Percentiles rank a stretch among this genome's conserved stretches.
phyloP scores from a whole-genome alignment of 2,329 filamentous ascomycete species.

The Fonsecaea multimorphosa region DNA sequence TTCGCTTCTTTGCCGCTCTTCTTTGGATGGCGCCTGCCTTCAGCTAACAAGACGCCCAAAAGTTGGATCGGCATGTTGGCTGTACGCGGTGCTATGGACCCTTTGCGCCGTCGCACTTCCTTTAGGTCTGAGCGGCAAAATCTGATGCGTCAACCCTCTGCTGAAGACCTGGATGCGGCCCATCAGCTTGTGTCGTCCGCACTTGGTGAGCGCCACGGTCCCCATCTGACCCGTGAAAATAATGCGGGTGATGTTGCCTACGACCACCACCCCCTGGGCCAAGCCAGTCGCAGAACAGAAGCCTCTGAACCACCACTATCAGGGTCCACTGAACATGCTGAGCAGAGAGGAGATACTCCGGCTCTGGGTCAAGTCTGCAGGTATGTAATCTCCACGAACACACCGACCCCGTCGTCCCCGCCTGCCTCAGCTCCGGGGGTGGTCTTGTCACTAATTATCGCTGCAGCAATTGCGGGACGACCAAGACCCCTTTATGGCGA shows the following conservation, averaged over 20 bases:
- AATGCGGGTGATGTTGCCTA: constrained; percentile 22
- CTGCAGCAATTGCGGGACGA: constrained; percentile 89
- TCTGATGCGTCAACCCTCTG: constrained; percentile 52
- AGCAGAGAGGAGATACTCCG: constrained; percentile 31
- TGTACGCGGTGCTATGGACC: constrained; percentile 38
- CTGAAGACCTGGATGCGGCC: constrained; percentile 55
- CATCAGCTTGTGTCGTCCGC: constrained; percentile 56
- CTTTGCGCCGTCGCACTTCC: constrained; percentile 34
- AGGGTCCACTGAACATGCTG: constrained; percentile 15
- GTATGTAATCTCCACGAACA: constrained; percentile 37
- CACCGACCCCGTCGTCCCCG: too few relatives aligned
- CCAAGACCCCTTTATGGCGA: constrained; percentile 91
- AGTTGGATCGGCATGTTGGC: constrained; percentile 39
- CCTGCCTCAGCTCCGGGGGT: constrained; percentile 29
- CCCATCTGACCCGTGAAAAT: constrained; percentile 24
- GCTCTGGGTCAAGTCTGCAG: constrained; percentile 40
- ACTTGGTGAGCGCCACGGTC: constrained; percentile 47
- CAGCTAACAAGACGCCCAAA: constrained; percentile 20
- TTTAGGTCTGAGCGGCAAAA: constrained; percentile 35
- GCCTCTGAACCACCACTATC: constrained; percentile 9
- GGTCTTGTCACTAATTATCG: constrained; percentile 5
- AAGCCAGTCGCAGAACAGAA: constrained; percentile 22
- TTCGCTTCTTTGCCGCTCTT: constrained; percentile 2
- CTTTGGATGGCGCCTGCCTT: constrained; percentile 24
- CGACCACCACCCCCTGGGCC: constrained; percentile 20